These are phyloP conservation scores for Allium cepa DNA, from an alignment of 106 monocot species.

Conservation along the genomic window DNA sequence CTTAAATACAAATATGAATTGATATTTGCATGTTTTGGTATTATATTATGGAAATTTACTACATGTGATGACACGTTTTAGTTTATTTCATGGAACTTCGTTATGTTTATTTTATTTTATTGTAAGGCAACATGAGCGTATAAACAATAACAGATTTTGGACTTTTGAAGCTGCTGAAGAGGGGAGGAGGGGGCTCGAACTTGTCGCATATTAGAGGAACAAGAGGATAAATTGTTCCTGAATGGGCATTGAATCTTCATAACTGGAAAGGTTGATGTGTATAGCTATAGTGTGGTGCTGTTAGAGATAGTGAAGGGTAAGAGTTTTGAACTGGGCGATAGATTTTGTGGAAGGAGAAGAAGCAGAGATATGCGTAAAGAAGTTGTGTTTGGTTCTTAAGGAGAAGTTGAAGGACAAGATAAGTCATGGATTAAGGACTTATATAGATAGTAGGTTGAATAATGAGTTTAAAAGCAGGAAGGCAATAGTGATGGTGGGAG, in stretches of 20 bases:
- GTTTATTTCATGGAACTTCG: no score
- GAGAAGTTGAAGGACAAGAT: background rate
- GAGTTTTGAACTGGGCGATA: no score
- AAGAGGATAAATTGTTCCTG: background rate
- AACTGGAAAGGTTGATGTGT: no score
- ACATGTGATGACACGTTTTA: no score
- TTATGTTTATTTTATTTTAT: no score
- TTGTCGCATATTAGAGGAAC: constrained; percentile 9
- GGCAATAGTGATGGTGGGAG: constrained; percentile 9
- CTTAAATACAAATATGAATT: no score
- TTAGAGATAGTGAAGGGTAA: no score
- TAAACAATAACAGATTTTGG: constrained; percentile 5
- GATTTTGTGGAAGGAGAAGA: background rate
- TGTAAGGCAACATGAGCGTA: no score
- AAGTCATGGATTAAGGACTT: background rate
- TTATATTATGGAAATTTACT: no score
- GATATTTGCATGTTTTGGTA: no score
- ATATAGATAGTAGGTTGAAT: constrained; percentile 17
- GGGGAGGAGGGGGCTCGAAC: background rate
- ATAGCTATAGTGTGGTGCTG: no score
- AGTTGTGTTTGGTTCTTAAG: background rate
- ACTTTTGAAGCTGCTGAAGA: constrained; percentile 3
- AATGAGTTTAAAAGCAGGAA: constrained; percentile 13
- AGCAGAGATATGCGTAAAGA: background rate
- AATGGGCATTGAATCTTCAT: constrained; percentile 1